Evolutionary conservation across 108 stramenopile genomes (phyloP).

Genomic region (Ochromonas danica): DNA sequence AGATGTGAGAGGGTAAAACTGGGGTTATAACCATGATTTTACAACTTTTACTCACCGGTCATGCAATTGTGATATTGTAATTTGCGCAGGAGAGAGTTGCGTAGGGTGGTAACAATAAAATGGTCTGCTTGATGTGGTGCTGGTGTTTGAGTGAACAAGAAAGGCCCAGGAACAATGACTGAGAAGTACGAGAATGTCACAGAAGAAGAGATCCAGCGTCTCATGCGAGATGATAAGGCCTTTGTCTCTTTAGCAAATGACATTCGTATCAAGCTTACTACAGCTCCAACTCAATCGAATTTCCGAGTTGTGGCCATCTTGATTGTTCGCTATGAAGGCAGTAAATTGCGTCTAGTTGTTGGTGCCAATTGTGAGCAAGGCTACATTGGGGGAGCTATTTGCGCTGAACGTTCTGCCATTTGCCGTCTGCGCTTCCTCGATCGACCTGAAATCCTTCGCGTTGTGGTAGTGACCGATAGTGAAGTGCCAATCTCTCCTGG

Average conservation of each 20-base stretch:
- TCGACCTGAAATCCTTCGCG: conserved; percentile 31
- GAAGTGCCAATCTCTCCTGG: conserved; percentile 70
- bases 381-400: conserved; percentile 68
- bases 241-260: conserved; percentile 21
- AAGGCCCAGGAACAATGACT: no score
- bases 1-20: no score
- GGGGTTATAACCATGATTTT: no score
- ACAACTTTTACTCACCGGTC: no score
- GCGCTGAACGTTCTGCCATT: conserved; percentile 79
- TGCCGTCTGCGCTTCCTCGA: conserved; percentile 46
- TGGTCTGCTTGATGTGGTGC: no score
- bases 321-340: conserved; percentile 42
- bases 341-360: conserved; percentile 50
- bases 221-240: no score
- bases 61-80: no score
- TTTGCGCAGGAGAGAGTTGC: no score
- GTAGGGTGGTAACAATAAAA: no score
- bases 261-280: not conserved
- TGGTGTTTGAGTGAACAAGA: no score
- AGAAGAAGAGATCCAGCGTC: no score
- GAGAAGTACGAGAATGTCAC: no score
- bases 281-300: conserved; percentile 68
- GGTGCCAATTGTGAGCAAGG: conserved; percentile 78
- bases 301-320: conserved; percentile 75
- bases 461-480: conserved; percentile 66